Percentiles rank a stretch among this genome's conserved stretches.
phyloP scores from a whole-genome alignment of 2,329 filamentous ascomycete species.

The Grosmannia serpens region DNA sequence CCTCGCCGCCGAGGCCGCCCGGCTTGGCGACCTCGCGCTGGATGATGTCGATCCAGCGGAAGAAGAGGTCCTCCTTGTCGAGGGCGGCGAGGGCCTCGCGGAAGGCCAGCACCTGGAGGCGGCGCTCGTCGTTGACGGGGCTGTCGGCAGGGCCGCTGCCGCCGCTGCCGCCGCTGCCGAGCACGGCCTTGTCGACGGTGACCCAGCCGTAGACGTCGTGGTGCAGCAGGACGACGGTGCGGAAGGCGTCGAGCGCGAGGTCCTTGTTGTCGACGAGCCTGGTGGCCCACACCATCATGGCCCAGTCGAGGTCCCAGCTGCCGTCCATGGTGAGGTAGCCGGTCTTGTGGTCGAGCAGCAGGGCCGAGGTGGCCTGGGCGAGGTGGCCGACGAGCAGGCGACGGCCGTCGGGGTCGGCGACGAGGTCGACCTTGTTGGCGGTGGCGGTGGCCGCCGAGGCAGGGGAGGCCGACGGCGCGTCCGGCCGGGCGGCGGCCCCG shows the following conservation, averaged over 20 bases:
- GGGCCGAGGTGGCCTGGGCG: conserved; percentile 55
- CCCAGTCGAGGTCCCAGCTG: conserved; percentile 82
- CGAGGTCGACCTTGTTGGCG: conserved; percentile 39
- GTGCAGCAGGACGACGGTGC: conserved; percentile 57
- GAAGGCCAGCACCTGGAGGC: conserved; percentile 69
- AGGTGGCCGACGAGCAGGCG: conserved; percentile 52
- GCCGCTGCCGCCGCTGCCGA: conserved; percentile 7
- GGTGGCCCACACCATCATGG: conserved; percentile 64
- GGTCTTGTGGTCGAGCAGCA: conserved; percentile 63
- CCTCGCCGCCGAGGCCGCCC: conserved; percentile 58
- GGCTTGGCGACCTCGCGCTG: conserved; percentile 75
- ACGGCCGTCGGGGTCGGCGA: conserved; percentile 34
- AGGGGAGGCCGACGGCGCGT: too few relatives aligned
- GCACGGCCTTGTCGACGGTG: conserved; percentile 46
- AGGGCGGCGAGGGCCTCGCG: conserved; percentile 62
- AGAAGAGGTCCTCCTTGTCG: conserved; percentile 84
- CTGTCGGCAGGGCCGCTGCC: neutral
- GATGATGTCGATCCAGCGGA: conserved; percentile 83
- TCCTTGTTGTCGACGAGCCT: conserved; percentile 53
- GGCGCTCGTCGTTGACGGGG: conserved; percentile 43
- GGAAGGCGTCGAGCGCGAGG: conserved; percentile 53
- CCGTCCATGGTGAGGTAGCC: conserved; percentile 78
- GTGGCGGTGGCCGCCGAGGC: neutral
- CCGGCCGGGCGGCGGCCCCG: neutral
- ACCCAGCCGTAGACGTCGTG: conserved; percentile 61